Percentiles rank a stretch among this genome's conserved stretches.
phyloP scores from a whole-genome alignment of 768 basidiomycete species.

The Myochromella boudieri region DNA sequence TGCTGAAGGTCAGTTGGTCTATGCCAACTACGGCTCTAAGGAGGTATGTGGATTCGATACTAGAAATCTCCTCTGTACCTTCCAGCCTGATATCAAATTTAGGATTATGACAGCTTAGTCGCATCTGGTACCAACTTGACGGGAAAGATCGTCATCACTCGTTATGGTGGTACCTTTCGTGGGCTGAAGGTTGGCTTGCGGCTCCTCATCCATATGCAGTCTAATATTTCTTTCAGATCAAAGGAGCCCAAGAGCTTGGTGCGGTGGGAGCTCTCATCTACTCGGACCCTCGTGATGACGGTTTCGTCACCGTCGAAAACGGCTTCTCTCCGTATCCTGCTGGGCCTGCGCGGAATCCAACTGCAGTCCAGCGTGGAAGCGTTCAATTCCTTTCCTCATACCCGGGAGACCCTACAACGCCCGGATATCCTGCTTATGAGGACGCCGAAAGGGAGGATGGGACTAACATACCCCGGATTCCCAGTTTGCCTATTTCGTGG shows the following conservation, averaged over 20 bases:
- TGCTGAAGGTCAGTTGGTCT: constrained; percentile 67
- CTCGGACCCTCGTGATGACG: constrained; percentile 85
- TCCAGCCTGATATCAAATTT: not conserved
- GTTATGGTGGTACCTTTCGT: constrained; percentile 78
- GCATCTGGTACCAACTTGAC: constrained; percentile 67
- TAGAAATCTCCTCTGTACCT: not conserved
- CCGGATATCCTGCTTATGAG: constrained; percentile 84
- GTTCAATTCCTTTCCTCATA: constrained; percentile 70
- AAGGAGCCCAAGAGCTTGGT: constrained; percentile 82
- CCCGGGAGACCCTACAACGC: constrained; percentile 83
- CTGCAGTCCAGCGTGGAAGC: constrained; percentile 82
- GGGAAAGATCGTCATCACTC: constrained; percentile 74
- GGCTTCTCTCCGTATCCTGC: constrained; percentile 78
- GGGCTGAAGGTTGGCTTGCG: constrained; percentile 70
- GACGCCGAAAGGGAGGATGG: constrained; percentile 65
- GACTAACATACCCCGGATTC: constrained; percentile 69
- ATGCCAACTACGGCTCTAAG: constrained; percentile 79
- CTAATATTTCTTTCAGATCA: constrained; percentile 46
- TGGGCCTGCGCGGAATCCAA: constrained; percentile 86
- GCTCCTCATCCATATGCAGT: constrained; percentile 17
- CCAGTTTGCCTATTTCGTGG: constrained; percentile 91
- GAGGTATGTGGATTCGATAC: constrained; percentile 30
- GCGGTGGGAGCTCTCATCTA: constrained; percentile 80
- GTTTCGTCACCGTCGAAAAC: constrained; percentile 70
- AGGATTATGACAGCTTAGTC: constrained; percentile 56